phyloP scores from a whole-genome alignment of 768 basidiomycete species.

The Amanita fuliginea region DNA sequence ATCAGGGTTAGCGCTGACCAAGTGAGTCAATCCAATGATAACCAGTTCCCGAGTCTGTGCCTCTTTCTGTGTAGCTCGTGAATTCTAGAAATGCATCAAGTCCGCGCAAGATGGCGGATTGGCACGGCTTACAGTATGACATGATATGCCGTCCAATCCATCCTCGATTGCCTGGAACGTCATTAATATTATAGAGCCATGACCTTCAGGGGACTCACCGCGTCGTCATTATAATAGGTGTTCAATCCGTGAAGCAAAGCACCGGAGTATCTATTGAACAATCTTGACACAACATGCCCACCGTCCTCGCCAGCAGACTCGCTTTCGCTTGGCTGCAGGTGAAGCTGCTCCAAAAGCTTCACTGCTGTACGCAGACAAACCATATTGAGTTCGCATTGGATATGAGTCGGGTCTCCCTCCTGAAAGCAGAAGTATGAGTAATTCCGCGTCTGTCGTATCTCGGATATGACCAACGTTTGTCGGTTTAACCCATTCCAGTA shows the following conservation, averaged over 20 bases:
- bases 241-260: conserved; percentile 55
- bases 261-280: conserved; percentile 71
- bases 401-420: conserved; percentile 22
- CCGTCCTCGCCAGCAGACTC: conserved; percentile 49
- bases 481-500: conserved; percentile 71
- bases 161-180: conserved; percentile 22
- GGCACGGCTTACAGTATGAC: conserved; percentile 36
- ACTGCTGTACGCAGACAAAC: conserved; percentile 67
- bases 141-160: conserved; percentile 33
- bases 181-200: background rate
- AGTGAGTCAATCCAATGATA: conserved; percentile 69
- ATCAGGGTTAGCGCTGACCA: conserved; percentile 78
- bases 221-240: conserved; percentile 32
- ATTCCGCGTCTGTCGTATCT: conserved; percentile 1
- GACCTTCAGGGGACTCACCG: conserved; percentile 12
- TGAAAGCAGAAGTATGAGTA: conserved; percentile 9
- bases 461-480: conserved; percentile 27
- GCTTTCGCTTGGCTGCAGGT: conserved; percentile 45
- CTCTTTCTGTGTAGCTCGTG: conserved; percentile 35
- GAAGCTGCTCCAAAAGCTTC: conserved; percentile 64
- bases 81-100: background rate
- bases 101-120: conserved; percentile 4
- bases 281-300: conserved; percentile 58
- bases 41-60: conserved; percentile 65
- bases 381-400: conserved; percentile 61